Evolutionary conservation across 306 rosid species (phyloP), one percentile per base, ranked within the genome.

Genomic region (Adenanthera pavonina): DNA sequence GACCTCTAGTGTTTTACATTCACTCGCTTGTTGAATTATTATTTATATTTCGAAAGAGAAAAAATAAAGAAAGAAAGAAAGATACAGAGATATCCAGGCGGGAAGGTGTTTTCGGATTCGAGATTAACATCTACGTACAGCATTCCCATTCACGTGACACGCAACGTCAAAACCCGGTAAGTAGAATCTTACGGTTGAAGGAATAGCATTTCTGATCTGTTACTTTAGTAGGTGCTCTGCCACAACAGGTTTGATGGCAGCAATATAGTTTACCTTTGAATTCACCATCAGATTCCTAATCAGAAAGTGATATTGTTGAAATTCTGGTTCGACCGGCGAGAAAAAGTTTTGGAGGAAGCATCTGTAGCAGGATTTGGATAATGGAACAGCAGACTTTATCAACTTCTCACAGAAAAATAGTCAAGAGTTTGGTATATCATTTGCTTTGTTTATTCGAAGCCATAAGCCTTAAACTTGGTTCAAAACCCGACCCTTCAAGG

Each of bases 271-370:
- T 72, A 77, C 78, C 76, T 81, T 74, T 44, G 81, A 81, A 74
- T 77, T 69, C 34, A 16, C 64, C 49, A 60, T 71, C 76, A 79
- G 82, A 72, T 77, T 85, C 85, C 77, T 77, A 48, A 77, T 73
- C 61, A 8, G 84, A 85, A 78, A 79, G 84, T n/a, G 65, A 15
- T 53, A 47, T 75, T 57, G 86, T 86, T 86, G 89, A 86, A 86
- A 82, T 82, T 67, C 48, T 86, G 33, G 85, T 61, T 85, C 82
- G 79, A 74, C 82, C 76, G 12, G 51, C 75, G 86, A 47, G 72
- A 48, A 78, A 86, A 75, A 61, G 44, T 16, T 33, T 14, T 49
- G 40, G 75, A 74, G 74, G 70, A 40, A 57, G 82, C 84, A 79
- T 79, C 69, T 79, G 80, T 78, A 43, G 54, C 47, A 25, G 75